Evolutionary conservation across 208 protist genomes (phyloP).

Genomic region (Acanthamoeba rhysodes): DNA sequence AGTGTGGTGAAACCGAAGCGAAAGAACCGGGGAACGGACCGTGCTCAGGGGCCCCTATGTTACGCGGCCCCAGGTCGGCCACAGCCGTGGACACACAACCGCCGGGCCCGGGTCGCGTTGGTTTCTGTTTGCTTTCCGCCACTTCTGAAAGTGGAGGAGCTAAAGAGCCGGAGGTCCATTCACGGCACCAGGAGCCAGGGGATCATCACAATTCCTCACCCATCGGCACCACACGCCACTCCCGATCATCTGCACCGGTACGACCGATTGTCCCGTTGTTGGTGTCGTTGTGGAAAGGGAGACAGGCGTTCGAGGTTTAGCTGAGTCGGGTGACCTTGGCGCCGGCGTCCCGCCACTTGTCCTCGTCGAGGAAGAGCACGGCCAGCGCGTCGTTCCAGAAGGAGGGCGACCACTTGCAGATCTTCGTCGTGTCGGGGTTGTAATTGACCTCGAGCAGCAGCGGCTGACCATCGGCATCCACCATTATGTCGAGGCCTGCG

Average conservation of each 20-base stretch:
- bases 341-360: constrained; percentile 30
- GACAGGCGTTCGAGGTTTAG: neutral
- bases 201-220: neutral
- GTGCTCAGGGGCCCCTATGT: neutral
- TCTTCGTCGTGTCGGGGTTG: constrained; percentile 63
- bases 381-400: constrained; percentile 63
- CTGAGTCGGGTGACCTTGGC: neutral
- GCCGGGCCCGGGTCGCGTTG: too few relatives aligned
- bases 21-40: neutral
- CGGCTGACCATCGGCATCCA: constrained; percentile 3
- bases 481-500: constrained; percentile 46
- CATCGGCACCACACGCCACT: neutral
- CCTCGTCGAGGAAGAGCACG: constrained; percentile 52
- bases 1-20: neutral
- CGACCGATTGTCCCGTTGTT: too few relatives aligned
- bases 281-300: neutral
- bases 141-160: neutral
- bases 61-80: too few relatives aligned
- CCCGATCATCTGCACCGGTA: too few relatives aligned
- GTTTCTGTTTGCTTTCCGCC: neutral
- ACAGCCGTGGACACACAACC: too few relatives aligned
- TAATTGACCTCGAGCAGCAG: constrained; percentile 59
- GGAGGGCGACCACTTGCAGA: constrained; percentile 64
- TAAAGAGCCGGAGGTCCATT: neutral
- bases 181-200: neutral